Evolutionary conservation across 768 basidiomycete species (phyloP).

Genomic region (Tricholoma flavovirens): DNA sequence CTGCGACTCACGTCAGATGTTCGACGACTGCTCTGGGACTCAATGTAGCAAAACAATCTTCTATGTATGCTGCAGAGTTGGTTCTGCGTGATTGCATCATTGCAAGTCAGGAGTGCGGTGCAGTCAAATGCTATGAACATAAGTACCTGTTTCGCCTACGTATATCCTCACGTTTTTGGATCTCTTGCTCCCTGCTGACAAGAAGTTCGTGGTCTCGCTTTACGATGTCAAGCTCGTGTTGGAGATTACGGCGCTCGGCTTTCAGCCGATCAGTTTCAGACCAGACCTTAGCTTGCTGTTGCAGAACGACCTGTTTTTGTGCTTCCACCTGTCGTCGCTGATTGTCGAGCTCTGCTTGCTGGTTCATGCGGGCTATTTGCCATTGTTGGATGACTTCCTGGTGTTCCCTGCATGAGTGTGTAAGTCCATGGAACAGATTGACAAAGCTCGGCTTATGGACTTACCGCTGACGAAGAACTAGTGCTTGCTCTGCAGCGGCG

Average conservation of each 20-base stretch:
- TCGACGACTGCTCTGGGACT: conserved; percentile 14
- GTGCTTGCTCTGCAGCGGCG: conserved; percentile 6
- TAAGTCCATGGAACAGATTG: background rate
- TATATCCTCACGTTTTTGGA: conserved; percentile 8
- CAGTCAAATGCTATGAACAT: background rate
- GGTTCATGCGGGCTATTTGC: background rate
- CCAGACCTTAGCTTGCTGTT: conserved; percentile 13
- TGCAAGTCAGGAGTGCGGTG: background rate
- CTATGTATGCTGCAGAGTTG: conserved; percentile 9
- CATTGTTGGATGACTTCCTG: background rate
- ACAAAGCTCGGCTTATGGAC: background rate
- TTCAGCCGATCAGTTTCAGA: conserved; percentile 2
- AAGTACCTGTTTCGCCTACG: conserved; percentile 14
- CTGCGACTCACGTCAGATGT: conserved; percentile 11
- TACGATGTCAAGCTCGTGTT: conserved; percentile 7
- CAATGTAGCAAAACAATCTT: conserved; percentile 10
- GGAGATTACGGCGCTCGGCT: conserved; percentile 1
- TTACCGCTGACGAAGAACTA: conserved; percentile 10
- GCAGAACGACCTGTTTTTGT: background rate
- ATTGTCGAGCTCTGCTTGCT: conserved; percentile 1
- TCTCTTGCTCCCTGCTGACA: conserved; percentile 2
- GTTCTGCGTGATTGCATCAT: conserved; percentile 7
- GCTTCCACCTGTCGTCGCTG: conserved; percentile 5
- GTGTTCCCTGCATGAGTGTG: conserved; percentile 2
- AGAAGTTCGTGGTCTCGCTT: conserved; percentile 8